phyloP scores from a whole-genome alignment of 805 yeast genomes.

The Starmera dryadoides region DNA sequence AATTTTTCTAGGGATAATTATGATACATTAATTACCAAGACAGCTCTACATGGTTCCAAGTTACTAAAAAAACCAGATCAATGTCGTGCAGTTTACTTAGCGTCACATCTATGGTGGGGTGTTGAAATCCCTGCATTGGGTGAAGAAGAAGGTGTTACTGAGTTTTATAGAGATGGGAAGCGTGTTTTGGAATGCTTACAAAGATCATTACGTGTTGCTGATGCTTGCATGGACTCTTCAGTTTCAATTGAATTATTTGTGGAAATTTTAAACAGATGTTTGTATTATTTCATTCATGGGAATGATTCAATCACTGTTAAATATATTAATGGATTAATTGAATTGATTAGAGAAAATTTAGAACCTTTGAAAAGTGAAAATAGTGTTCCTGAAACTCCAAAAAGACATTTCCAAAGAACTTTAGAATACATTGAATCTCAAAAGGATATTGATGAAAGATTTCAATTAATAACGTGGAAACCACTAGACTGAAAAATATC shows the following conservation, averaged over 20 bases:
- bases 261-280: constrained; percentile 80
- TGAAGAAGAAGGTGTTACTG: constrained; percentile 36
- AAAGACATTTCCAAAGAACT: constrained; percentile 61
- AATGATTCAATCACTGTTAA: constrained; percentile 58
- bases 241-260: constrained; percentile 78
- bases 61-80: constrained; percentile 89
- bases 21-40: constrained; percentile 74
- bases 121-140: constrained; percentile 47
- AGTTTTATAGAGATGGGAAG: constrained; percentile 45
- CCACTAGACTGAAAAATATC: background rate
- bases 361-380: constrained; percentile 15
- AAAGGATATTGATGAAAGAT: constrained; percentile 62
- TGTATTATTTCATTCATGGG: constrained; percentile 81
- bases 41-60: constrained; percentile 83
- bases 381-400: constrained; percentile 15
- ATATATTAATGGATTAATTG: constrained; percentile 82
- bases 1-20: constrained; percentile 59
- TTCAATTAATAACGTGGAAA: constrained; percentile 38
- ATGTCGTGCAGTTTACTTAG: constrained; percentile 80
- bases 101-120: constrained; percentile 95
- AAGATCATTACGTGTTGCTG: constrained; percentile 83
- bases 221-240: constrained; percentile 79
- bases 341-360: constrained; percentile 64
- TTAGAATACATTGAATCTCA: constrained; percentile 64
- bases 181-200: constrained; percentile 89